A percentile compares a stretch with the other conserved stretches of the same genome.
These are phyloP conservation scores for Dispira parvispora DNA, from an alignment of 192 early-diverging fungal species.

Conservation along the genomic window DNA sequence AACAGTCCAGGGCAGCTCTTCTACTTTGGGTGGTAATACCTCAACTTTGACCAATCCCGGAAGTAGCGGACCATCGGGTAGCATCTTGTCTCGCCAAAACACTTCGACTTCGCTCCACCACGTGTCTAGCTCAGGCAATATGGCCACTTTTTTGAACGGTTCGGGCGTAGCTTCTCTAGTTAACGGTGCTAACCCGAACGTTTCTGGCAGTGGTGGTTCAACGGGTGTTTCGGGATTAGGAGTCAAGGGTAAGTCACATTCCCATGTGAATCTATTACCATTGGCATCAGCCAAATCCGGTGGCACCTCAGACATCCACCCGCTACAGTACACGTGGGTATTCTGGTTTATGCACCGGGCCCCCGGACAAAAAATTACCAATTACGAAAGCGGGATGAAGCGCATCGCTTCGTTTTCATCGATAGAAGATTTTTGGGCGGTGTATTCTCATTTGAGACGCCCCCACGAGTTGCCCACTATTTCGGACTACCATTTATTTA, in stretches of 20 bases:
- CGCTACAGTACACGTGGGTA: slow-evolving; percentile 68
- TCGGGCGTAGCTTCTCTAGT: background rate
- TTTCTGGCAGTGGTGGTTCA: background rate
- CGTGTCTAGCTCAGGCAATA: background rate
- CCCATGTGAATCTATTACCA: slow-evolving; percentile 6
- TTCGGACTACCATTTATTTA: slow-evolving; percentile 87
- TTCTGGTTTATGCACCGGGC: slow-evolving; percentile 92
- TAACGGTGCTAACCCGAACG: background rate
- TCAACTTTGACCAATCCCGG: background rate
- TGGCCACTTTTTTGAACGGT: background rate
- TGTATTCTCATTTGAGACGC: slow-evolving; percentile 61
- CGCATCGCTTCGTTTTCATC: slow-evolving; percentile 65
- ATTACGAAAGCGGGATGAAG: slow-evolving; percentile 81
- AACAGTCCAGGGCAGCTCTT: background rate
- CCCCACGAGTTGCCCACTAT: slow-evolving; percentile 72
- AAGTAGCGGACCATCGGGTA: background rate
- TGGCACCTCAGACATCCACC: slow-evolving; percentile 23
- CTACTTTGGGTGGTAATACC: background rate
- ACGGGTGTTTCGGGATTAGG: background rate
- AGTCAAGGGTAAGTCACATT: background rate
- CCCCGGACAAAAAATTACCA: slow-evolving; percentile 65
- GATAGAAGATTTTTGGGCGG: slow-evolving; percentile 65
- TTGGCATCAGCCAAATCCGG: background rate
- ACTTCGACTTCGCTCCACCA: background rate
- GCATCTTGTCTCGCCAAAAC: background rate